Evolutionary conservation across 768 basidiomycete genomes (phyloP).

Genomic region (Chalciporus piperatus): DNA sequence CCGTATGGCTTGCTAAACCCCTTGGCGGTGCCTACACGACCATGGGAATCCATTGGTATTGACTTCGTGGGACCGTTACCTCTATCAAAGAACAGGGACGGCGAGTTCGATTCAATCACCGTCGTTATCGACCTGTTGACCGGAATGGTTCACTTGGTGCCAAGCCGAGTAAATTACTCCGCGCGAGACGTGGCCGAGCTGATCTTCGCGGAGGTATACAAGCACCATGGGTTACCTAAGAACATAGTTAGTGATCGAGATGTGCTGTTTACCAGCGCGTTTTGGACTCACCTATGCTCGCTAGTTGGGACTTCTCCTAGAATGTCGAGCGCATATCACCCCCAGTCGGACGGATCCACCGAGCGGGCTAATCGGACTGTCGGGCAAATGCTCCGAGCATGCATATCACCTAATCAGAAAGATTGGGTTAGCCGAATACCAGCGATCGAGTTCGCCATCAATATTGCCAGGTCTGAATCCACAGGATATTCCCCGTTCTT

Average conservation of each 20-base stretch:
- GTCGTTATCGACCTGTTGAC: slow-evolving; percentile 22
- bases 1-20: slow-evolving; percentile 29
- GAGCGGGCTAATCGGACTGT: slow-evolving; percentile 34
- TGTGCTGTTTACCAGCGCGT: slow-evolving; percentile 40
- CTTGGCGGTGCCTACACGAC: slow-evolving; percentile 24
- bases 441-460: slow-evolving; percentile 7
- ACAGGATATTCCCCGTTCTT: background rate
- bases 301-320: slow-evolving; percentile 29
- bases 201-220: slow-evolving; percentile 34
- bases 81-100: background rate
- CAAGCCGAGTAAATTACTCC: slow-evolving; percentile 20
- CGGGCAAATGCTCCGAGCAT: slow-evolving; percentile 30
- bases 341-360: slow-evolving; percentile 40
- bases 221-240: slow-evolving; percentile 38
- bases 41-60: slow-evolving; percentile 39
- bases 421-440: no score
- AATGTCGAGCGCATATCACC: slow-evolving; percentile 43
- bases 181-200: slow-evolving; percentile 37
- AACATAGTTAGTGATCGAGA: slow-evolving; percentile 42
- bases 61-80: slow-evolving; percentile 41
- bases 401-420: slow-evolving; percentile 4
- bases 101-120: slow-evolving; percentile 25
- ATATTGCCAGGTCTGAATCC: slow-evolving; percentile 5
- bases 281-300: slow-evolving; percentile 38
- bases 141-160: slow-evolving; percentile 22